phyloP scores from a whole-genome alignment of 345 rosid species.

The Conringia planisiliqua region DNA sequence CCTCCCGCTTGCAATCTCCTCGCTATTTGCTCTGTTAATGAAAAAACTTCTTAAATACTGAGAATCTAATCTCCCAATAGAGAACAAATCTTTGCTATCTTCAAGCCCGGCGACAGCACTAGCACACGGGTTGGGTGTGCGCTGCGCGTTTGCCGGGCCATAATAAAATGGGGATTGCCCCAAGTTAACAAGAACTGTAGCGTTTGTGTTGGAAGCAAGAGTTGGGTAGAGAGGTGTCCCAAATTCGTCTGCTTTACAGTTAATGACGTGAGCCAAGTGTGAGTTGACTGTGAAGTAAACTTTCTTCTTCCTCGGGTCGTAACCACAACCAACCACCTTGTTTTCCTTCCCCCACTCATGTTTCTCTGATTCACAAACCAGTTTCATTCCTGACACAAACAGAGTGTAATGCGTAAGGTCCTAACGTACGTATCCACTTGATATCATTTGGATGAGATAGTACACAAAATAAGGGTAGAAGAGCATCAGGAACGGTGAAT shows the following conservation, averaged over 20 bases:
- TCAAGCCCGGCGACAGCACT: constrained; percentile 62
- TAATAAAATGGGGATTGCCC: constrained; percentile 38
- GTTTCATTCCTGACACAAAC: constrained; percentile 53
- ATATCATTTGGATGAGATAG: neutral
- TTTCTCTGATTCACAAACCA: constrained; percentile 40
- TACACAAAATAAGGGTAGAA: neutral
- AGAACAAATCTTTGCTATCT: constrained; percentile 81
- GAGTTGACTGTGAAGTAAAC: constrained; percentile 40
- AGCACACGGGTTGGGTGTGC: constrained; percentile 30
- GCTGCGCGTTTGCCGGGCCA: constrained; percentile 29
- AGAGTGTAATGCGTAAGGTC: neutral
- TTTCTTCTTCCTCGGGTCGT: constrained; percentile 34
- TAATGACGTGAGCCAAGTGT: constrained; percentile 32
- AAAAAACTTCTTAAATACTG: constrained; percentile 59
- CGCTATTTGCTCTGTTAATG: constrained; percentile 40
- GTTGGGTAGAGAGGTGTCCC: constrained; percentile 37
- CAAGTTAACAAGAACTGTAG: constrained; percentile 26
- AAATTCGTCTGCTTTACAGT: constrained; percentile 38
- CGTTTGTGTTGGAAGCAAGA: constrained; percentile 31
- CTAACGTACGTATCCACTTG: neutral
- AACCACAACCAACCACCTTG: constrained; percentile 40
- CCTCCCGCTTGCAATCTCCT: constrained; percentile 30
- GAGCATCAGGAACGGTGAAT: too few relatives aligned
- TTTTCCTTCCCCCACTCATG: constrained; percentile 29
- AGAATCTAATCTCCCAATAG: constrained; percentile 88